Evolutionary conservation across 768 basidiomycete genomes (phyloP), one percentile per base, ranked within the genome.

Genomic region (Auricularia sp.): DNA sequence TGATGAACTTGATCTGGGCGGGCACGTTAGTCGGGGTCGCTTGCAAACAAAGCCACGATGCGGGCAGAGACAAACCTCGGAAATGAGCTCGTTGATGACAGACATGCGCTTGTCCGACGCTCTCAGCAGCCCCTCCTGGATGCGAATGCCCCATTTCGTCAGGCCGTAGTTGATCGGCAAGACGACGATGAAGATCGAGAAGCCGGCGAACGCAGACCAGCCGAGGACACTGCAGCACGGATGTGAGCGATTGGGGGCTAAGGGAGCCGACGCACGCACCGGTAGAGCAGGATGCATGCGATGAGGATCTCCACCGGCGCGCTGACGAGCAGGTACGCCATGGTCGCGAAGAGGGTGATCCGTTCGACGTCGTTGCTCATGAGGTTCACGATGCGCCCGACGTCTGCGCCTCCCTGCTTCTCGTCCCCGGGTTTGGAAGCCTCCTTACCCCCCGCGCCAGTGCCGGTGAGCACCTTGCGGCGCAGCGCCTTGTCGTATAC

Each of bases 401-500:
- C 80, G 71, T 93, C 90, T 6, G 93, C 93, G 16, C 91, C 89
- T 0, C 87, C 64, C 47, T 66, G 64, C 68, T 84, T 87, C 29
- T 67, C 71, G 39, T 69, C 65, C 16, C 42, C 21, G 62, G 56
- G 36, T 7, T 69, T 29, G 14, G 11, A 3, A 10, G 10, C 73
- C 75, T 35, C 72, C 72, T 59, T 66, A 12, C 36, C 42, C 56
- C 75, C 77, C 64, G 77, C 77, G 64, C 64, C 64, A 18, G 74
- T 81, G 61, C 84, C 79, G 7, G 90, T 78, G 47, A 91, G 77
- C 1, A 95, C 93, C 71, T 84, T 87, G 36, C 93, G 78, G 72
- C 87, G 88, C 43, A 96, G 75, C 1, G 93, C 83, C 73, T 97
- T 97, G 72, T 93, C 89, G 70, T 94, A 96, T 62, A 96, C 90